Evolutionary conservation across 1,284 basidiomycete species (phyloP).

Genomic region (Coriolopsis trogii): DNA sequence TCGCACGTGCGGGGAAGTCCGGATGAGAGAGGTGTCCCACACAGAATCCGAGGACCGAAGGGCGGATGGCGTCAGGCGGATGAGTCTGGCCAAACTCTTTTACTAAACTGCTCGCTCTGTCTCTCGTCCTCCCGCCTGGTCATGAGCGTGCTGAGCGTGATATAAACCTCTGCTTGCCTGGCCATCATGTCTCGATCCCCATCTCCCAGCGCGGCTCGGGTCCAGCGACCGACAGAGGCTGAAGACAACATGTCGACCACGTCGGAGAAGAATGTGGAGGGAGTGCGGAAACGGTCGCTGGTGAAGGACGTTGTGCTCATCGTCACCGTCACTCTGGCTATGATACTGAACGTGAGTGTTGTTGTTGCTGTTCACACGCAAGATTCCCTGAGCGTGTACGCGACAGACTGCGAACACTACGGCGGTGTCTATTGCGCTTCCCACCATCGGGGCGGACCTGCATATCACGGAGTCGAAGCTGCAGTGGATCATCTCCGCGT

Average conservation of each 20-base stretch:
- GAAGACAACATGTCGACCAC: background rate
- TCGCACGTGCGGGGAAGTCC: no score
- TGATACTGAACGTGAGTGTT: constrained; percentile 37
- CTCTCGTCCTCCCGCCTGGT: no score
- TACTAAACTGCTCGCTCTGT: no score
- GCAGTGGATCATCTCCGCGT: constrained; percentile 66
- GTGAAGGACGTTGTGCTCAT: constrained; percentile 28
- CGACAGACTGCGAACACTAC: constrained; percentile 38
- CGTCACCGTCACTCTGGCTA: constrained; percentile 34
- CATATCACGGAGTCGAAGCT: constrained; percentile 45
- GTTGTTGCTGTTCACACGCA: background rate
- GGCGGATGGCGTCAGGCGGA: no score
- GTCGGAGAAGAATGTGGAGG: background rate
- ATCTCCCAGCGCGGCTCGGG: no score
- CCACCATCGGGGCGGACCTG: constrained; percentile 53
- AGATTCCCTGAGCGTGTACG: background rate
- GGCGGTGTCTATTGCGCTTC: constrained; percentile 50
- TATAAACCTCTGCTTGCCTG: no score
- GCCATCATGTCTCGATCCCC: no score
- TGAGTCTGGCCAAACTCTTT: no score
- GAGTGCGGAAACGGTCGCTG: constrained; percentile 3
- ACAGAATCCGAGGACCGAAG: no score
- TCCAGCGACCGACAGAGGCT: background rate
- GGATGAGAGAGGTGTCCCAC: no score
- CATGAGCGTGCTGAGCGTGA: no score